Conservation (phyloP, 768 basidiomycete species). For the Termitomyces sp. region DNA sequence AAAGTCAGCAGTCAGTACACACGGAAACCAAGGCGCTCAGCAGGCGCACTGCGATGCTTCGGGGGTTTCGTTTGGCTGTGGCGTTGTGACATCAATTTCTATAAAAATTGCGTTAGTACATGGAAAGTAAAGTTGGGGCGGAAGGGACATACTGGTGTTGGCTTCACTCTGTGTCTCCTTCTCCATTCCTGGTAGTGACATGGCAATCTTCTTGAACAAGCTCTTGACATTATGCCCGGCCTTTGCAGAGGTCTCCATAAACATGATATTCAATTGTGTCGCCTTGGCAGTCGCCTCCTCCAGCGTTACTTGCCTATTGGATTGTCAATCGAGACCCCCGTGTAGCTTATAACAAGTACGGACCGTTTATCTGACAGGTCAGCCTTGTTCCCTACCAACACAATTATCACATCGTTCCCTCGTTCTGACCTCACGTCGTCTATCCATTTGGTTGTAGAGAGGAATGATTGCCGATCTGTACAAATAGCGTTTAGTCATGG, state of each 20-base stretch:
- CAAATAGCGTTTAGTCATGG: constrained; percentile 5
- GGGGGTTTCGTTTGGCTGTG: constrained; percentile 65
- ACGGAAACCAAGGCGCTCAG: constrained; percentile 34
- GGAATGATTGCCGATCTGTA: constrained; percentile 93
- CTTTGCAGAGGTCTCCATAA: constrained; percentile 99
- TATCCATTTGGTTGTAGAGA: constrained; percentile 99
- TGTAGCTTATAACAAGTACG: constrained; percentile 24
- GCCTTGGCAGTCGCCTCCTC: constrained; percentile 95
- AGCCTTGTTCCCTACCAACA: constrained; percentile 98
- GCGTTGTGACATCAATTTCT: constrained; percentile 93
- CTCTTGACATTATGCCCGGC: constrained; percentile 99
- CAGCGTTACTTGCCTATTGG: constrained; percentile 89
- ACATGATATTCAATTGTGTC: constrained; percentile 91
- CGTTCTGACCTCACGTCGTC: constrained; percentile 98
- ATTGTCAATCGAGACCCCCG: constrained; percentile 12
- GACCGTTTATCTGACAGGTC: constrained; percentile 98
- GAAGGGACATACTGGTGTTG: constrained; percentile 46
- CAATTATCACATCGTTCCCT: constrained; percentile 97
- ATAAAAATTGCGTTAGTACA: constrained; percentile 14
- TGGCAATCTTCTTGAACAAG: constrained; percentile 98
- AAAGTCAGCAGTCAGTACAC: constrained; percentile 14
- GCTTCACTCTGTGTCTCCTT: constrained; percentile 65
- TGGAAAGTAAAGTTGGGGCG: not conserved
- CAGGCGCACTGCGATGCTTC: constrained; percentile 88
- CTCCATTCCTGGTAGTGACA: constrained; percentile 96